Conservation (phyloP, 805 yeast genomes). For the Tetrapisispora pingtungensis region DNA sequence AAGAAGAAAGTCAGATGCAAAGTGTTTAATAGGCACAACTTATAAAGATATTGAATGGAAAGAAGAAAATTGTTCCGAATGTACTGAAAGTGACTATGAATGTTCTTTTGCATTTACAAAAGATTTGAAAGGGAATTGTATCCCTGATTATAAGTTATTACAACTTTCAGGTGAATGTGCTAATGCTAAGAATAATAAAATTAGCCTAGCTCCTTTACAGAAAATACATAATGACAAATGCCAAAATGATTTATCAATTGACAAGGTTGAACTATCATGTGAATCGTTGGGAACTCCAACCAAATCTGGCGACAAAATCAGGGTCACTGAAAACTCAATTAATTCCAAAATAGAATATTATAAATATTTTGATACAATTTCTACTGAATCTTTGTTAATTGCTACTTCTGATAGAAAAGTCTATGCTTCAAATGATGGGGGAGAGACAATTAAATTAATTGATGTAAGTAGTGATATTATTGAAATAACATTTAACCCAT, state of each 20-base stretch:
- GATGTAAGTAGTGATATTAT: conserved; percentile 33
- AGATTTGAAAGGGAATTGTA: conserved; percentile 38
- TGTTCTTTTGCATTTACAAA: conserved; percentile 47
- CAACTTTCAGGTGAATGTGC: conserved; percentile 15
- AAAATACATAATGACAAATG: conserved; percentile 15
- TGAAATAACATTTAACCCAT: conserved; percentile 54
- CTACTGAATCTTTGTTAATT: conserved; percentile 58
- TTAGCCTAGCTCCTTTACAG: conserved; percentile 13
- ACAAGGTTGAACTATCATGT: conserved; percentile 25
- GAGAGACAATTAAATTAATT: conserved; percentile 37
- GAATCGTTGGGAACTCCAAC: conserved; percentile 8
- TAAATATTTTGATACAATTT: conserved; percentile 34
- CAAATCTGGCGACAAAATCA: conserved; percentile 25
- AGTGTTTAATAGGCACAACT: conserved; percentile 40
- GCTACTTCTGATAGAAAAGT: conserved; percentile 43
- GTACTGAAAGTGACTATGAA: conserved; percentile 59
- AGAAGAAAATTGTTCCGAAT: conserved; percentile 49
- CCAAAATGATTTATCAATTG: conserved; percentile 16
- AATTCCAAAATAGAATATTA: conserved; percentile 46
- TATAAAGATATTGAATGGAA: conserved; percentile 31
- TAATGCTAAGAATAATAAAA: conserved; percentile 4
- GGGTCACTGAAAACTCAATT: conserved; percentile 34
- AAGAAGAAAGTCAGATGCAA: conserved; percentile 54
- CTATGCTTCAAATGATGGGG: conserved; percentile 65
- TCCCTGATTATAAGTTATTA: conserved; percentile 25